phyloP scores from a whole-genome alignment of 192 early-diverging fungal species.

The Rhizophagus sp. region DNA sequence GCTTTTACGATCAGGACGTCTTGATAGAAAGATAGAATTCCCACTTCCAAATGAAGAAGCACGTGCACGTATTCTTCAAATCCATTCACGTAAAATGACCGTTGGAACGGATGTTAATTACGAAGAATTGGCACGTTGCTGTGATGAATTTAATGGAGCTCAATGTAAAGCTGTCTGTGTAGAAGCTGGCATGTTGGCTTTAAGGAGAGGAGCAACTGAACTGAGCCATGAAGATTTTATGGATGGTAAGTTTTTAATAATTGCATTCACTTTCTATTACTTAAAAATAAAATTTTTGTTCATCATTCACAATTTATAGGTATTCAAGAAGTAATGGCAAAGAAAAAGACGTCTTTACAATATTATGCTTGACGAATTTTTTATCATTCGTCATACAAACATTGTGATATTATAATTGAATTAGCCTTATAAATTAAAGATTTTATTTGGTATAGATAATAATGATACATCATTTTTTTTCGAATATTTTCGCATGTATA shows the following conservation, averaged over 20 bases:
- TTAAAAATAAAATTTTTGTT: background rate
- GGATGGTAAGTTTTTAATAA: constrained; percentile 58
- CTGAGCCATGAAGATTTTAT: constrained; percentile 97
- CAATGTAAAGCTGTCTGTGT: constrained; percentile 99
- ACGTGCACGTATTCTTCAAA: constrained; percentile 92
- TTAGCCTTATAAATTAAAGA: no score
- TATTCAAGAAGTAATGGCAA: constrained; percentile 97
- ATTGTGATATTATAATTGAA: no score
- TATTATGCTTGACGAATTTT: constrained; percentile 78
- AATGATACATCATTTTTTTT: no score
- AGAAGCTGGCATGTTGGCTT: constrained; percentile 97
- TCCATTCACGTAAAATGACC: constrained; percentile 98
- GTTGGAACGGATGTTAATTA: constrained; percentile 93
- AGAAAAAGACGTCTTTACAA: constrained; percentile 96
- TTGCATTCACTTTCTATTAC: constrained; percentile 17
- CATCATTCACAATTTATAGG: constrained; percentile 44
- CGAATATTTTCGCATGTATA: no score
- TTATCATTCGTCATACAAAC: background rate
- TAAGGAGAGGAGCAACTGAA: constrained; percentile 84
- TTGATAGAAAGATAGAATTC: constrained; percentile 95
- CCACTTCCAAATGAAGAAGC: constrained; percentile 92
- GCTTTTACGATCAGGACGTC: constrained; percentile 81
- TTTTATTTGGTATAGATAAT: no score
- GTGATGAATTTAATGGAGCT: constrained; percentile 99
- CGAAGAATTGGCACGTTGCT: constrained; percentile 91